phyloP scores from a whole-genome alignment of 106 monocot genomes.

The Allium cepa region DNA sequence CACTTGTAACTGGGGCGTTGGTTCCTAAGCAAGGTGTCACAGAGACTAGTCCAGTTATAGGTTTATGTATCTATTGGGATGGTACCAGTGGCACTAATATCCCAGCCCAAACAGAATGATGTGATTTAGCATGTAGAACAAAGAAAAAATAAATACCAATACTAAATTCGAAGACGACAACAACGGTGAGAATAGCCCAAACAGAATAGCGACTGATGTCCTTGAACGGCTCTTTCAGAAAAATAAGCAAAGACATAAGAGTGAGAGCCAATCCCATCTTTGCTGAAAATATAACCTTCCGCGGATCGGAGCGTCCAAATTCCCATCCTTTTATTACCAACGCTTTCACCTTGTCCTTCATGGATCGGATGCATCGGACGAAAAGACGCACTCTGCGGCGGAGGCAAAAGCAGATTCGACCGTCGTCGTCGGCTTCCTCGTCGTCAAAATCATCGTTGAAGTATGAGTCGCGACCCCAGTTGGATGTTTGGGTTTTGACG shows the following conservation, averaged over 20 bases:
- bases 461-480: not conserved
- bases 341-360: constrained; percentile 5
- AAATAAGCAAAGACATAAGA: constrained; percentile 59
- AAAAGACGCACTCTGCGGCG: constrained; percentile 2
- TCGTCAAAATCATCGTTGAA: not conserved
- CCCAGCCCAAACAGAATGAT: no score
- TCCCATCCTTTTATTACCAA: constrained; percentile 25
- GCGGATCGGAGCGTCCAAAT: constrained; percentile 58
- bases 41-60: no score
- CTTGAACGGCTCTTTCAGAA: constrained; percentile 44
- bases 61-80: no score
- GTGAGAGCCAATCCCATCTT: constrained; percentile 72
- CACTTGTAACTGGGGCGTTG: no score
- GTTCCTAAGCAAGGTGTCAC: no score
- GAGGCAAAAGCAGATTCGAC: constrained; percentile 16
- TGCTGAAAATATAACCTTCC: constrained; percentile 66
- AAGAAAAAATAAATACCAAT: constrained; percentile 37
- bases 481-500: constrained; percentile 10
- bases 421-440: not conserved
- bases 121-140: not conserved
- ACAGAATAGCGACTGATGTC: constrained; percentile 46
- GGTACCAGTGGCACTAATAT: no score
- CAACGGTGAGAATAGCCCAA: constrained; percentile 94
- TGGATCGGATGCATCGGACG: not conserved
- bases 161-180: constrained; percentile 96